phyloP scores from a whole-genome alignment of 2,329 filamentous ascomycete genomes.

The Neofusicoccum laricinum region DNA sequence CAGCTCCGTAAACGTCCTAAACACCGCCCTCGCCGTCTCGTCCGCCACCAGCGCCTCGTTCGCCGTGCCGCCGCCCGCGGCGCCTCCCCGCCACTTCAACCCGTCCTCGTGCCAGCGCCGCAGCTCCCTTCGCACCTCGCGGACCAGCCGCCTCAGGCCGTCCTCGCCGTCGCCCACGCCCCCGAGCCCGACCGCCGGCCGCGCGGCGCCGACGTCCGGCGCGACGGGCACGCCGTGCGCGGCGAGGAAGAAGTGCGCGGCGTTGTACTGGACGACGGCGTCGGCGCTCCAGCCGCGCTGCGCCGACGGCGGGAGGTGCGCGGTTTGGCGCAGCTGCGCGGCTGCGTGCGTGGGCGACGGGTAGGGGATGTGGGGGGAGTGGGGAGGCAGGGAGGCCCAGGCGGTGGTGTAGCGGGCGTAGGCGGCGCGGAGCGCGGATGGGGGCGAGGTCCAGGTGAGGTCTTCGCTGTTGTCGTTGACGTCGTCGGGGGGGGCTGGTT shows the following conservation, averaged over 20 bases:
- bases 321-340: background rate
- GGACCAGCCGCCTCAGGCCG: background rate
- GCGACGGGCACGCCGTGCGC: conserved; percentile 14
- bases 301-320: background rate
- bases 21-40: conserved; percentile 6
- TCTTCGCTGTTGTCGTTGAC: background rate
- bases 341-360: background rate
- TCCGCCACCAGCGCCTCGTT: conserved; percentile 1
- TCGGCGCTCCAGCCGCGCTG: background rate
- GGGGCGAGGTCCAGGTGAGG: background rate
- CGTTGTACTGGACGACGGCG: conserved; percentile 12
- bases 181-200: background rate
- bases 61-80: background rate
- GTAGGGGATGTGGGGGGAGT: background rate
- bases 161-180: background rate
- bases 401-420: background rate
- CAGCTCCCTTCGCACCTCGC: conserved; percentile 3
- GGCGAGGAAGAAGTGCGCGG: conserved; percentile 15
- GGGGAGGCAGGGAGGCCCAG: background rate
- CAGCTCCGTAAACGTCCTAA: conserved; percentile 13
- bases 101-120: conserved; percentile 13
- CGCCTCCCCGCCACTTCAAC: background rate
- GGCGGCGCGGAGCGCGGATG: background rate
- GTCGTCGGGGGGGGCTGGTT: background rate
- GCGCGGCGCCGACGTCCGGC: background rate